Conservation (phyloP, 2,329 filamentous ascomycete species). For the Phyllosticta citriasiana region DNA sequence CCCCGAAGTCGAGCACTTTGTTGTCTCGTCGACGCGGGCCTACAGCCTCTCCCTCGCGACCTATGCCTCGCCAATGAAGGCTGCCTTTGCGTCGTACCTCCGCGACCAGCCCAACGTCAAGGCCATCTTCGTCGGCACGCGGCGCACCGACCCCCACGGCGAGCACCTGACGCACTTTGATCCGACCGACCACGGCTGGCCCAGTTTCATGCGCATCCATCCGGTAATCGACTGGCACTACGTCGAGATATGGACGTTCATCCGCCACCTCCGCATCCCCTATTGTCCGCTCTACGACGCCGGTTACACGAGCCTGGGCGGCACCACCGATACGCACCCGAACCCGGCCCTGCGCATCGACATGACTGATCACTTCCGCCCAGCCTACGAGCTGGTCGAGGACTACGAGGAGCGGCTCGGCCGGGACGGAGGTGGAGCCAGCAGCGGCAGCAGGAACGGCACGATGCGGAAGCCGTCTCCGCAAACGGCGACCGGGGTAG, state of each 20-base stretch:
- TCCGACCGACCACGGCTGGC: constrained; percentile 81
- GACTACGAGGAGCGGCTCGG: constrained; percentile 32
- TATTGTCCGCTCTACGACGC: constrained; percentile 83
- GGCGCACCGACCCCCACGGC: constrained; percentile 87
- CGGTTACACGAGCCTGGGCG: constrained; percentile 88
- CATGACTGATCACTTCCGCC: constrained; percentile 21
- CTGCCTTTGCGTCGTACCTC: constrained; percentile 70
- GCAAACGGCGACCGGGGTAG: neutral
- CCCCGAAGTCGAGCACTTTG: constrained; percentile 75
- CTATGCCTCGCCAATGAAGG: constrained; percentile 70
- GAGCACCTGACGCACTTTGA: constrained; percentile 71
- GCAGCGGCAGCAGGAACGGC: neutral
- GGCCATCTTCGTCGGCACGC: constrained; percentile 79
- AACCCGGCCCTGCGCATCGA: constrained; percentile 54
- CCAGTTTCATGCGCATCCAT: constrained; percentile 82
- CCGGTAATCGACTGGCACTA: constrained; percentile 98
- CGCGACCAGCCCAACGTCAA: constrained; percentile 52
- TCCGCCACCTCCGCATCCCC: constrained; percentile 64
- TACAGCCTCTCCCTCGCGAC: constrained; percentile 71
- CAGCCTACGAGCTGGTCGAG: constrained; percentile 31
- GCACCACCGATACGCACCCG: constrained; percentile 76
- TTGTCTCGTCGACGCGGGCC: constrained; percentile 50
- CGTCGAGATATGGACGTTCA: constrained; percentile 85
- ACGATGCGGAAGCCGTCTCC: neutral
- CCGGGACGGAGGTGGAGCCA: constrained; percentile 17